Conservation (phyloP, 352 stramenopile genomes). For the Pythium aphanidermatum region DNA sequence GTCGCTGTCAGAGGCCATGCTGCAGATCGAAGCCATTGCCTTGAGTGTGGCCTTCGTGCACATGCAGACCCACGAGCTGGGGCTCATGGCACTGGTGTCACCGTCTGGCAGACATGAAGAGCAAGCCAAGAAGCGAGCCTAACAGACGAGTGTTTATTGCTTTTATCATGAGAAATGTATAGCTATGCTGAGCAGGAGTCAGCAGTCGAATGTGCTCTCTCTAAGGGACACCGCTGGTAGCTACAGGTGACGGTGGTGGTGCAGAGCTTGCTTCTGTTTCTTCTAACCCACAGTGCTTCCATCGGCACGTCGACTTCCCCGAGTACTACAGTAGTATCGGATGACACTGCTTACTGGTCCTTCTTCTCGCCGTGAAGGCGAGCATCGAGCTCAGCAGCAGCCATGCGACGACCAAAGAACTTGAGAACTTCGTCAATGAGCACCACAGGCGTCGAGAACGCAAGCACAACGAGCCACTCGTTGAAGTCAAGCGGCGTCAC, state of each 20-base stretch:
- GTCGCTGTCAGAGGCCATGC: conserved; percentile 40
- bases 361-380: conserved; percentile 52
- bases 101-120: too few species aligned
- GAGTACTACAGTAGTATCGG: not conserved
- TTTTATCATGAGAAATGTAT: too few species aligned
- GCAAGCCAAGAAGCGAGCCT: too few species aligned
- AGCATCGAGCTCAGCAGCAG: conserved; percentile 57
- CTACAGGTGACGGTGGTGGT: not conserved
- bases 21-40: conserved; percentile 41
- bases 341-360: conserved; percentile 27
- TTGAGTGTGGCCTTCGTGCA: conserved; percentile 41
- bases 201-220: too few species aligned
- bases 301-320: not conserved
- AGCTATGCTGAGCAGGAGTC: too few species aligned
- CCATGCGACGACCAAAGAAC: conserved; percentile 83
- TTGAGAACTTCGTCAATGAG: conserved; percentile 95
- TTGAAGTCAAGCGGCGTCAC: conserved; percentile 89
- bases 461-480: conserved; percentile 91
- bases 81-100: conserved; percentile 1
- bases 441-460: conserved; percentile 91
- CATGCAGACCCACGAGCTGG: conserved; percentile 20
- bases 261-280: conserved; percentile 1
- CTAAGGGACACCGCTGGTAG: conserved; percentile 15
- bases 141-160: too few species aligned
- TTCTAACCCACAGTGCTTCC: conserved; percentile 14